Evolutionary conservation across 768 basidiomycete genomes (phyloP).

Genomic region (Pleurotus ostreatus): DNA sequence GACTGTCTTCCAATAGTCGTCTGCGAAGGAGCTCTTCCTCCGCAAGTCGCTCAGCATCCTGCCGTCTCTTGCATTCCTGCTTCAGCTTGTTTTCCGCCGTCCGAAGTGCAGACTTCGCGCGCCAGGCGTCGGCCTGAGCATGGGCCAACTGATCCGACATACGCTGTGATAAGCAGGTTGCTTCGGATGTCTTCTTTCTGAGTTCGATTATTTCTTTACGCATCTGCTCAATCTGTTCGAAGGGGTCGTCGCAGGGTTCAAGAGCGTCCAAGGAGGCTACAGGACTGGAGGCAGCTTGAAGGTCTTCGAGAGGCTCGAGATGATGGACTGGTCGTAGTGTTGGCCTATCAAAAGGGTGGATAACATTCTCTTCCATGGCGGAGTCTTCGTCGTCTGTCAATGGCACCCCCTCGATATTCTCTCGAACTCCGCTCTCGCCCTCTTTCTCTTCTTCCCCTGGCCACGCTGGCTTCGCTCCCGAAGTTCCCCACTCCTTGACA

Average conservation of each 20-base stretch:
- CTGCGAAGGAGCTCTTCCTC: constrained; percentile 46
- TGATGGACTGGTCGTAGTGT: constrained; percentile 20
- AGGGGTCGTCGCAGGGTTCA: constrained; percentile 22
- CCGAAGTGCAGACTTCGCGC: constrained; percentile 50
- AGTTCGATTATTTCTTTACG: constrained; percentile 61
- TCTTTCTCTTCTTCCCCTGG: constrained; percentile 19
- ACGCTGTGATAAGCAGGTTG: constrained; percentile 57
- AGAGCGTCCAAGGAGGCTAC: constrained; percentile 30
- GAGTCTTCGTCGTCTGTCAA: constrained; percentile 29
- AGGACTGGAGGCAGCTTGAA: constrained; percentile 37
- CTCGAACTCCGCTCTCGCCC: constrained; percentile 10
- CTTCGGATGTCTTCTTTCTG: constrained; percentile 65
- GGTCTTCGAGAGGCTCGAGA: constrained; percentile 17
- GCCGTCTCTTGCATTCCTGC: constrained; percentile 53
- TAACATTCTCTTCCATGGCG: constrained; percentile 51
- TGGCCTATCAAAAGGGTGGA: constrained; percentile 40
- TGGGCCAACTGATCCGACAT: constrained; percentile 70
- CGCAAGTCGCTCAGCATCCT: constrained; percentile 52
- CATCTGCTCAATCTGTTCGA: constrained; percentile 55
- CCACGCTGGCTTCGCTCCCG: not conserved
- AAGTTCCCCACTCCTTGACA: not conserved
- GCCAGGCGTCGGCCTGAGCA: constrained; percentile 56
- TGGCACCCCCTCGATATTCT: constrained; percentile 23
- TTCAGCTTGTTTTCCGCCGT: constrained; percentile 55
- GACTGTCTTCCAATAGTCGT: constrained; percentile 46